phyloP scores from a whole-genome alignment of 1,284 basidiomycete species.

The Wallemia hederae region DNA sequence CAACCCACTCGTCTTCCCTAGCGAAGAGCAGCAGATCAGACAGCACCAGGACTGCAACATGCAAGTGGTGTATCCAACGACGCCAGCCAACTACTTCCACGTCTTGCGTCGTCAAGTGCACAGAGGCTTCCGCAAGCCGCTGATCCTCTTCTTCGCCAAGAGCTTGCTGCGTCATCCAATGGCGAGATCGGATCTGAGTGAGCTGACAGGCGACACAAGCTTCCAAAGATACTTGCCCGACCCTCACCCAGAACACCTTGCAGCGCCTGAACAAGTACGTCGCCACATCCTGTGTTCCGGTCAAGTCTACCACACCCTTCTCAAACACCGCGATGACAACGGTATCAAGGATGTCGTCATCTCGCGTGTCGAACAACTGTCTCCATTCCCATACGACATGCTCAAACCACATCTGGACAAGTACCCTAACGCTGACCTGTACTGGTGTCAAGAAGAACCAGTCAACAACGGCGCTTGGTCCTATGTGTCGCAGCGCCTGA shows the following conservation, averaged over 20 bases:
- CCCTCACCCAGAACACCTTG: conserved; percentile 36
- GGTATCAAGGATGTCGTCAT: conserved; percentile 80
- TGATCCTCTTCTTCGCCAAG: conserved; percentile 92
- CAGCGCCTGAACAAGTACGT: conserved; percentile 54
- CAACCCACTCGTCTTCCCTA: conserved; percentile 74
- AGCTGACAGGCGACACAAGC: conserved; percentile 61
- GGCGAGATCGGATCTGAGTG: conserved; percentile 56
- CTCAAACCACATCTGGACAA: conserved; percentile 35
- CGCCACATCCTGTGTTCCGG: conserved; percentile 54
- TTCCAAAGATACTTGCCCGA: conserved; percentile 59
- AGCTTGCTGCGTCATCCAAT: conserved; percentile 71
- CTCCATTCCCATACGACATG: conserved; percentile 1
- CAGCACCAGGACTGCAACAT: conserved; percentile 99
- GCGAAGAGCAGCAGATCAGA: conserved; percentile 60
- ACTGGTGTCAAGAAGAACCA: conserved; percentile 42
- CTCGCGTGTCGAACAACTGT: conserved; percentile 67
- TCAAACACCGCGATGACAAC: conserved; percentile 63
- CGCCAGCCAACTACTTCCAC: conserved; percentile 84
- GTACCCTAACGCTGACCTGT: conserved; percentile 74
- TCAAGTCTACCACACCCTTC: conserved; percentile 72
- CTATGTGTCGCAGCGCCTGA: conserved; percentile 65
- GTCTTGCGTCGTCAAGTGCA: conserved; percentile 79
- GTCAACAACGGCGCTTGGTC: conserved; percentile 72
- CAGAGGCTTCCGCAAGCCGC: conserved; percentile 42
- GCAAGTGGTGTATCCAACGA: conserved; percentile 91